A percentile compares a stretch with the other conserved stretches of the same genome.
phyloP scores from a whole-genome alignment of 805 yeast species.

The Barnettozyma salicaria region DNA sequence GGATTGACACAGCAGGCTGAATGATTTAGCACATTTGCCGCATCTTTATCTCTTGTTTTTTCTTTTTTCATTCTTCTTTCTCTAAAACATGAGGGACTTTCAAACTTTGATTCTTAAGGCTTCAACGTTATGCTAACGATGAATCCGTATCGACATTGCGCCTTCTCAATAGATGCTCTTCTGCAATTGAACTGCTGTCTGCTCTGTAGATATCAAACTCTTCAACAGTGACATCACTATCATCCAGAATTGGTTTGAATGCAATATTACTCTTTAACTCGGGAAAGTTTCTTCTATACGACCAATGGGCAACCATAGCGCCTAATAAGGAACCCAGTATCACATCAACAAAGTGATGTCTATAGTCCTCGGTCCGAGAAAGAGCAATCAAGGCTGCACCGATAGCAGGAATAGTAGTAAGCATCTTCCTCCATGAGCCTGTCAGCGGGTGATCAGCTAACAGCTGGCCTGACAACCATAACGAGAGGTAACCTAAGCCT shows the following conservation, averaged over 20 bases:
- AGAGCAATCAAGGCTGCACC: constrained; percentile 75
- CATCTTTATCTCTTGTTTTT: too few species aligned
- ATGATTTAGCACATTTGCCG: too few species aligned
- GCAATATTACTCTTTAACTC: constrained; percentile 28
- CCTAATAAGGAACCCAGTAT: constrained; percentile 71
- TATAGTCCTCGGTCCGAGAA: constrained; percentile 83
- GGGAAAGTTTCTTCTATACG: constrained; percentile 38
- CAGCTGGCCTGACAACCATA: constrained; percentile 68
- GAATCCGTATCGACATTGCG: neutral
- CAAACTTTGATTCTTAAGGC: too few species aligned
- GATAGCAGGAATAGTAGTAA: constrained; percentile 50
- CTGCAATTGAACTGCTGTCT: constrained; percentile 17
- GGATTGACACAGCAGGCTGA: too few species aligned
- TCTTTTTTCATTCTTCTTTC: neutral
- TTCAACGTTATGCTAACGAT: neutral
- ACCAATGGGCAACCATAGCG: constrained; percentile 41
- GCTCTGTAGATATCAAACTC: constrained; percentile 15
- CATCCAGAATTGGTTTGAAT: constrained; percentile 37
- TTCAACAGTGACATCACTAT: constrained; percentile 33
- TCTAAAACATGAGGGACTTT: too few species aligned
- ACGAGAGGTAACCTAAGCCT: constrained; percentile 54
- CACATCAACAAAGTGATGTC: constrained; percentile 90
- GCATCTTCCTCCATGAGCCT: constrained; percentile 59
- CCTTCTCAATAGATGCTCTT: constrained; percentile 13
- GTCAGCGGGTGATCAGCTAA: constrained; percentile 39